These are phyloP conservation scores for Cydonia oblonga DNA, from an alignment of 331 rosid species.

Conservation along the genomic window DNA sequence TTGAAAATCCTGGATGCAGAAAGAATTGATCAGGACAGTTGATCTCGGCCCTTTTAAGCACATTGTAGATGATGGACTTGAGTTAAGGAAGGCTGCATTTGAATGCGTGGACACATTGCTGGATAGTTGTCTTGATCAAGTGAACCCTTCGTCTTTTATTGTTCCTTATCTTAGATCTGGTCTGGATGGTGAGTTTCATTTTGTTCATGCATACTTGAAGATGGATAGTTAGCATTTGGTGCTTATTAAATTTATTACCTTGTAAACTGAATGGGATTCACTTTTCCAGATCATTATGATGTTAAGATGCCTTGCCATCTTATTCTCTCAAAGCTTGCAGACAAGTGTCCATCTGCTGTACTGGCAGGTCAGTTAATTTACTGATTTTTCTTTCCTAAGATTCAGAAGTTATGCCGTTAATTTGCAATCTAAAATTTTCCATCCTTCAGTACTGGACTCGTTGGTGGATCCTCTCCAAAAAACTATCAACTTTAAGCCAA, in stretches of 20 bases:
- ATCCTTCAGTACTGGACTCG: conserved; percentile 72
- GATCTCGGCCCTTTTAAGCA: conserved; percentile 99
- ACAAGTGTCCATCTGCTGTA: conserved; percentile 93
- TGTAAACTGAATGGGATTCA: neutral
- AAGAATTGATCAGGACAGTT: conserved; percentile 91
- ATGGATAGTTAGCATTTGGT: neutral
- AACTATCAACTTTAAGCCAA: conserved; percentile 89
- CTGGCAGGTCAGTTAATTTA: conserved; percentile 60
- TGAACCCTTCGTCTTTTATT: conserved; percentile 93
- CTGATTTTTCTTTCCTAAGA: neutral
- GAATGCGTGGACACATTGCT: conserved; percentile 89
- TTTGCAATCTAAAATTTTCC: conserved; percentile 12
- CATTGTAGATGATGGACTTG: conserved; percentile 94
- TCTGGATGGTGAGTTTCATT: conserved; percentile 65
- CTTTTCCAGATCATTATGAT: conserved; percentile 80
- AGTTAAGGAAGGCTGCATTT: conserved; percentile 92
- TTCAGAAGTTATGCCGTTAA: neutral
- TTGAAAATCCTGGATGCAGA: conserved; percentile 39
- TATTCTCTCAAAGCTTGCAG: conserved; percentile 92
- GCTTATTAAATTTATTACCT: neutral
- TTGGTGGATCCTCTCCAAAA: conserved; percentile 98
- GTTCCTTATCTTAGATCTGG: conserved; percentile 90
- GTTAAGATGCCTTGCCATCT: conserved; percentile 99
- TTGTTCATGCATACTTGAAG: neutral
- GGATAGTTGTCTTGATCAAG: conserved; percentile 95